Percentiles rank a stretch among this genome's conserved stretches.
Evolutionary conservation across 2,329 filamentous ascomycete genomes (phyloP).

Genomic region (Botrytis squamosa): DNA sequence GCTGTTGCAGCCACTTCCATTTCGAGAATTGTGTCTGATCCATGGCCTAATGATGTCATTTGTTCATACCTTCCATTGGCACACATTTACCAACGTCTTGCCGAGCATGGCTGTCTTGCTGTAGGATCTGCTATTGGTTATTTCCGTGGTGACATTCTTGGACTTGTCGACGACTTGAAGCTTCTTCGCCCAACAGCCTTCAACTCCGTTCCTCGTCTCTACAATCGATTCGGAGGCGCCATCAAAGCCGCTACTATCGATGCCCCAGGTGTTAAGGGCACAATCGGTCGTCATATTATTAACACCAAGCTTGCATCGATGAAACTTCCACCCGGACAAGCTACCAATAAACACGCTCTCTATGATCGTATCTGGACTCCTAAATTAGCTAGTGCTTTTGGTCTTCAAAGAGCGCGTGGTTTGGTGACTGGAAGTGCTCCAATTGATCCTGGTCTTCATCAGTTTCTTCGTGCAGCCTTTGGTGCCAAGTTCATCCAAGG

Average conservation of each 20-base stretch:
- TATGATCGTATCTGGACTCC: slow-evolving; percentile 88
- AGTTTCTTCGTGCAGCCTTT: slow-evolving; percentile 83
- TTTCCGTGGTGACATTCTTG: slow-evolving; percentile 87
- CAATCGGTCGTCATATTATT: slow-evolving; percentile 77
- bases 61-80: slow-evolving; percentile 91
- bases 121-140: slow-evolving; percentile 78
- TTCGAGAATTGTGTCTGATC: slow-evolving; percentile 54
- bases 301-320: slow-evolving; percentile 77
- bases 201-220: slow-evolving; percentile 86
- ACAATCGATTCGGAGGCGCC: slow-evolving; percentile 82
- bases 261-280: slow-evolving; percentile 74
- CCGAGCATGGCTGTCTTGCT: slow-evolving; percentile 73
- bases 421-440: slow-evolving; percentile 91
- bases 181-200: slow-evolving; percentile 78
- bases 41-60: slow-evolving; percentile 57
- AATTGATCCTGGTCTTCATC: slow-evolving; percentile 81
- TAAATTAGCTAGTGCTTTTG: slow-evolving; percentile 81
- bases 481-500: slow-evolving; percentile 79
- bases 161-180: slow-evolving; percentile 89
- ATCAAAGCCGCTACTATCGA: slow-evolving; percentile 79
- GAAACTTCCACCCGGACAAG: slow-evolving; percentile 67
- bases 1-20: slow-evolving; percentile 71
- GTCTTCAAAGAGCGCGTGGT: slow-evolving; percentile 67
- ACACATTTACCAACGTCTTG: slow-evolving; percentile 87
- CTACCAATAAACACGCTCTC: slow-evolving; percentile 74